A percentile compares a stretch with the other conserved stretches of the same genome.
Evolutionary conservation across 1,284 basidiomycete genomes (phyloP).

Genomic region (Nidula niveotomentosa): DNA sequence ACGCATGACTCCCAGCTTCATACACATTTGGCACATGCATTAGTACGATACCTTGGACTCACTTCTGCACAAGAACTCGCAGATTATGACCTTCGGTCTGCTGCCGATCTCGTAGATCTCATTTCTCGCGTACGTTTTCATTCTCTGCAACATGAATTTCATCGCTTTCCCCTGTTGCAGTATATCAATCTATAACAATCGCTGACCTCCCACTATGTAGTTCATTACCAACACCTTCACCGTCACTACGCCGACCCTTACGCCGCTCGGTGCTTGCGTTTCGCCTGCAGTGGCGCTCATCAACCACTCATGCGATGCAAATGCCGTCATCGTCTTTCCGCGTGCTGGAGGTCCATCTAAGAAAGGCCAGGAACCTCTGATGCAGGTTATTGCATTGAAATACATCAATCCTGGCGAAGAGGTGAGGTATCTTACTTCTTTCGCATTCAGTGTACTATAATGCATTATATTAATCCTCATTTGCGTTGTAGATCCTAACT

Average conservation of each 20-base stretch:
- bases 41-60: conserved; percentile 66
- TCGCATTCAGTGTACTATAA: neutral
- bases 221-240: conserved; percentile 91
- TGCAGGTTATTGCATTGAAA: conserved; percentile 73
- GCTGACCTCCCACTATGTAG: conserved; percentile 33
- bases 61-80: conserved; percentile 56
- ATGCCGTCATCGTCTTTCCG: conserved; percentile 90
- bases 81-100: conserved; percentile 53
- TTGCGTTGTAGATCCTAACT: conserved; percentile 50
- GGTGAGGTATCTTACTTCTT: conserved; percentile 37
- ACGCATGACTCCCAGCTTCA: conserved; percentile 52
- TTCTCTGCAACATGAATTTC: neutral
- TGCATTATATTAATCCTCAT: neutral
- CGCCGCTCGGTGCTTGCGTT: conserved; percentile 79
- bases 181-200: no score
- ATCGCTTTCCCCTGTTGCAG: neutral
- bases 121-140: conserved; percentile 59
- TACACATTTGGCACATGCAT: conserved; percentile 66
- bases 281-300: conserved; percentile 80
- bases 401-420: conserved; percentile 69
- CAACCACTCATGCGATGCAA: conserved; percentile 92
- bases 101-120: conserved; percentile 65
- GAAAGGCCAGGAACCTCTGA: conserved; percentile 49
- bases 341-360: conserved; percentile 31
- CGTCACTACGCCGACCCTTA: conserved; percentile 72